These are phyloP conservation scores for Kluyveromyces marxianus DNA, from an alignment of 1,139 yeast species.

Conservation along the genomic window DNA sequence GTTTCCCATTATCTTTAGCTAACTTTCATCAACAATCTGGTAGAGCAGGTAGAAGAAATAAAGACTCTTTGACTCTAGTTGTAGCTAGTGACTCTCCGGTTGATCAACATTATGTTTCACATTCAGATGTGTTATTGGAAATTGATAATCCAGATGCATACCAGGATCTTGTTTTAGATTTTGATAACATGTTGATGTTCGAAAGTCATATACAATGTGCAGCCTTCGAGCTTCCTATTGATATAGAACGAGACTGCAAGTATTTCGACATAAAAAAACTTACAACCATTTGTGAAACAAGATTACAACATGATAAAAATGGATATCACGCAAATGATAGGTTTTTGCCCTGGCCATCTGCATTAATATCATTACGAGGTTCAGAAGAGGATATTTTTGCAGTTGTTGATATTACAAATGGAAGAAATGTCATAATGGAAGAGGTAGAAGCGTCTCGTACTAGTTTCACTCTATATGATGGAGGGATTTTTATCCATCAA, in stretches of 20 bases:
- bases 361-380: slow-evolving; percentile 68
- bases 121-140: slow-evolving; percentile 57
- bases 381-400: slow-evolving; percentile 75
- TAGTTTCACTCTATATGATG: slow-evolving; percentile 87
- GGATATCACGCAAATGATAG: slow-evolving; percentile 56
- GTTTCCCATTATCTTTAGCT: slow-evolving; percentile 81
- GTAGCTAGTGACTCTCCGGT: slow-evolving; percentile 82
- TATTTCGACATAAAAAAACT: slow-evolving; percentile 46
- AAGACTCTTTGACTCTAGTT: slow-evolving; percentile 69
- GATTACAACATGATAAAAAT: slow-evolving; percentile 40
- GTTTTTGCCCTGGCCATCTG: slow-evolving; percentile 76
- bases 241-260: slow-evolving; percentile 40
- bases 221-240: slow-evolving; percentile 72
- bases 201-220: slow-evolving; percentile 93
- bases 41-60: slow-evolving; percentile 81
- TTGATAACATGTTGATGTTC: slow-evolving; percentile 48
- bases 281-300: slow-evolving; percentile 36
- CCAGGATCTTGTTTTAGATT: slow-evolving; percentile 46
- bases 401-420: slow-evolving; percentile 78
- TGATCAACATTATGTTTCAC: slow-evolving; percentile 73
- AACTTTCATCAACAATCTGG: slow-evolving; percentile 95
- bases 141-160: slow-evolving; percentile 33
- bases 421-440: slow-evolving; percentile 70
- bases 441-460: slow-evolving; percentile 87
- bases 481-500: slow-evolving; percentile 90